These are phyloP conservation scores for Penicillium digitatum DNA, from an alignment of 2,329 filamentous ascomycete species.

Conservation along the genomic window DNA sequence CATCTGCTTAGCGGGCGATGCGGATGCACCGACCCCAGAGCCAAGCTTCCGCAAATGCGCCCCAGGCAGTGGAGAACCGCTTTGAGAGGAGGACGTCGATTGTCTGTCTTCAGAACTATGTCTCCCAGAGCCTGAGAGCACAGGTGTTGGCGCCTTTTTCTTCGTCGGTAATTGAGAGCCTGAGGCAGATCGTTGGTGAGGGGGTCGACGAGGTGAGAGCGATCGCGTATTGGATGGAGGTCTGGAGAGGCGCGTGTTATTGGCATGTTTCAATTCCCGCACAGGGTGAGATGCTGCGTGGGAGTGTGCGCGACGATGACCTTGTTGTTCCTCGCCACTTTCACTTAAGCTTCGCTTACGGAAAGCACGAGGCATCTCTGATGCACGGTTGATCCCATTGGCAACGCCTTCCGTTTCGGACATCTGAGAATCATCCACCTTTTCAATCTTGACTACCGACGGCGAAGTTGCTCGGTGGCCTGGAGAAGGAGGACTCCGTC, in stretches of 20 bases:
- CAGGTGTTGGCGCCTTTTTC: conserved; percentile 41
- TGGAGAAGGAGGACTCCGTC: conserved; percentile 21
- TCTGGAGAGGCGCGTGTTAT: conserved; percentile 26
- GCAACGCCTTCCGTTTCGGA: conserved; percentile 21
- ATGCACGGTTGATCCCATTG: conserved; percentile 6
- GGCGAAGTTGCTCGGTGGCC: conserved; percentile 32
- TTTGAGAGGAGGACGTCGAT: conserved; percentile 44
- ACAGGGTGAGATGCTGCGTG: conserved; percentile 18
- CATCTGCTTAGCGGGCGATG: conserved; percentile 63
- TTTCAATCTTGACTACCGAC: conserved; percentile 38
- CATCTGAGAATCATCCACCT: conserved; percentile 28
- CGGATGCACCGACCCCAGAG: conserved; percentile 44
- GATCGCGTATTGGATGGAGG: conserved; percentile 35
- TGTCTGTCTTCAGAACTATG: conserved; percentile 46
- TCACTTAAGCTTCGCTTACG: conserved; percentile 41
- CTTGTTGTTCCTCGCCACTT: conserved; percentile 30
- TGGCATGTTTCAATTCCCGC: conserved; percentile 27
- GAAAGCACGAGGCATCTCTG: conserved; percentile 23
- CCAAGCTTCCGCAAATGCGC: conserved; percentile 41
- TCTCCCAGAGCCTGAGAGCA: conserved; percentile 40
- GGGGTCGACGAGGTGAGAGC: conserved; percentile 33
- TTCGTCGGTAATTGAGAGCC: conserved; percentile 32
- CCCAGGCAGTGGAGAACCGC: conserved; percentile 43
- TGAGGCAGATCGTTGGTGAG: conserved; percentile 38
- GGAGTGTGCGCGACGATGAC: conserved; percentile 25